Evolutionary conservation across 164 flowering plant species (phyloP).

Genomic region (Tetrastigma voinierianum): DNA sequence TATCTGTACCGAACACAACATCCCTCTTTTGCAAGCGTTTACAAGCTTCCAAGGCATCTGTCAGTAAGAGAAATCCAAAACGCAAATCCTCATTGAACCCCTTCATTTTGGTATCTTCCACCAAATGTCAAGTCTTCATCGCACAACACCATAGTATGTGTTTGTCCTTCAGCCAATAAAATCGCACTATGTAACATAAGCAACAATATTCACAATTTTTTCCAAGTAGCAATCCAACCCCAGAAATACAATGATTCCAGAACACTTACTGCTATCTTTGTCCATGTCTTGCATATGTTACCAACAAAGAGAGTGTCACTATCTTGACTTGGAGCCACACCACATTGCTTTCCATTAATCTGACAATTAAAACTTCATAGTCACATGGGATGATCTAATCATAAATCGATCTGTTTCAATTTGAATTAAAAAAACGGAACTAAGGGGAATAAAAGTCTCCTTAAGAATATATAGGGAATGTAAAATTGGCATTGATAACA

Average conservation of each 20-base stretch:
- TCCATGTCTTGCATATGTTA: no score
- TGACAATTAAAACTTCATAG: constrained; percentile 4
- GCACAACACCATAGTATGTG: constrained; percentile 25
- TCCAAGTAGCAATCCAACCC: no score
- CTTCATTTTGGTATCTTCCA: constrained; percentile 32
- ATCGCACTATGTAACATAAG: constrained; percentile 7
- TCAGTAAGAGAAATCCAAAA: constrained; percentile 27
- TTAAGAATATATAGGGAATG: no score
- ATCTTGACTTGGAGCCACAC: no score
- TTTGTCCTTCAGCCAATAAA: constrained; percentile 26
- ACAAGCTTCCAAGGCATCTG: constrained; percentile 35
- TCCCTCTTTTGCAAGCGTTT: constrained; percentile 32
- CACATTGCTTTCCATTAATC: neutral
- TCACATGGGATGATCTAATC: constrained; percentile 1
- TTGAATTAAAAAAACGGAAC: neutral
- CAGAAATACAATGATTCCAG: neutral
- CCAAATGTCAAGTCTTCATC: constrained; percentile 32
- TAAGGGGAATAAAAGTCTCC: neutral
- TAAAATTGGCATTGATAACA: no score
- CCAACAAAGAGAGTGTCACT: no score
- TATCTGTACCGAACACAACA: constrained; percentile 28
- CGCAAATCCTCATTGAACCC: constrained; percentile 35
- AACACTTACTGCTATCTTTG: constrained; percentile 11
- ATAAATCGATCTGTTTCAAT: neutral
- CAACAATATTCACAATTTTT: neutral